Evolutionary conservation across 192 early-diverging fungal genomes (phyloP).

Genomic region (Coemansia sp.): DNA sequence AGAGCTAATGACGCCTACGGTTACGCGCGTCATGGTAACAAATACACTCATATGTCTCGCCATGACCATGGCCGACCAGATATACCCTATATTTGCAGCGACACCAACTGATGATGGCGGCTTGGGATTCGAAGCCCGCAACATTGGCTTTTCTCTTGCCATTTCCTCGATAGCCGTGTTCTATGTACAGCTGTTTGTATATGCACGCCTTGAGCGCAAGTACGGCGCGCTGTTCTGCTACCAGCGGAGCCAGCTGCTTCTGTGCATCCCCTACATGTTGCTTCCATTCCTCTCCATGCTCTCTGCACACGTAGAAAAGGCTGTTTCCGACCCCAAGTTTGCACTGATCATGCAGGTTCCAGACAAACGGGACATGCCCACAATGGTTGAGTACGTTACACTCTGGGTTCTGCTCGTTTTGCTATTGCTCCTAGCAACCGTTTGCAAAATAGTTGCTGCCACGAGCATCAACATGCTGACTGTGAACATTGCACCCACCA

Average conservation of each 20-base stretch:
- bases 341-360: not conserved
- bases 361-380: not conserved
- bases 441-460: not conserved
- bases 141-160: conserved; percentile 55
- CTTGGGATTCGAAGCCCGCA: conserved; percentile 50
- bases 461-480: conserved; percentile 32
- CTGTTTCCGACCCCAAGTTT: not conserved
- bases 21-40: conserved; percentile 18
- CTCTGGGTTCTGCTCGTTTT: not conserved
- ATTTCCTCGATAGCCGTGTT: conserved; percentile 42
- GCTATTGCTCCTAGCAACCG: not conserved
- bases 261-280: not conserved
- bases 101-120: conserved; percentile 47
- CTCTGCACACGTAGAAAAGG: not conserved
- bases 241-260: conserved; percentile 20
- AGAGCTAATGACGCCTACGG: conserved; percentile 22
- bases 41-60: conserved; percentile 31
- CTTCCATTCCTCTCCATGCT: conserved; percentile 17
- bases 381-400: not conserved
- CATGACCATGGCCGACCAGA: conserved; percentile 26
- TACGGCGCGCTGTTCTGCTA: conserved; percentile 53
- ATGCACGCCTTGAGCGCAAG: conserved; percentile 43
- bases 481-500: conserved; percentile 34
- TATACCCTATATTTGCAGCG: conserved; percentile 51
- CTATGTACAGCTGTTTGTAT: conserved; percentile 54